Base-by-base conservation (phyloP, 2,329 filamentous ascomycete genomes). In the Magnaporthiopsis rhizophila region DNA sequence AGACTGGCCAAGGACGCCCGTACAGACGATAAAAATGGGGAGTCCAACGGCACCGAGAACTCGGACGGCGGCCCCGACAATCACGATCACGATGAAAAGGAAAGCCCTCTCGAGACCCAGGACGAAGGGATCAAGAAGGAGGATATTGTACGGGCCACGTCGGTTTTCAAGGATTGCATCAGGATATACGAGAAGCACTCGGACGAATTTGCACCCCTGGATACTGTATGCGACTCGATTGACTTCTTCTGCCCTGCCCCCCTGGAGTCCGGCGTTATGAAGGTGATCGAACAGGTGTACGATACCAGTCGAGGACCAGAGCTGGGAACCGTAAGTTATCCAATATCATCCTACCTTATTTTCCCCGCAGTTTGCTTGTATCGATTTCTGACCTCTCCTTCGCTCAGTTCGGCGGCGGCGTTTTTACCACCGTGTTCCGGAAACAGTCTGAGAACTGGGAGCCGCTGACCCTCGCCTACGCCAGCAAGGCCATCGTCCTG, bases 401-500 rank as follows among this genome's bases (percentile, higher is more conserved):
- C n/a, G 34, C 9, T 59, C 30, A 76, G 77, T 79, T 79, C 53
- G 71, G 73, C 13, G 72, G 74, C 0, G 67, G 72, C 0, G 66
- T 86, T 18, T 69, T 87, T 0, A 71, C 77, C 0, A 74, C 70
- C 0, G 73, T 77, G 0, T 86, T 88, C 71, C 78, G 79, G 34
- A 78, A 80, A 45, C 85, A 88, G 65, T 79, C 84, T 0, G 66
- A 69, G 15, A 85, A 83, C 21, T 88, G 86, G 86, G 68, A 74
- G 0, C 60, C 65, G 0, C 69, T 89, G 1, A 77, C 81, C 0
- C 65, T 77, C 0, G 76, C 74, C 0, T 84, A 87, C 65, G 75
- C 85, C 6, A 80, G 79, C 65, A 78, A 82, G 32, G 73, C 81
- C 3, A 81, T 88, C 6, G 62, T 75, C 0, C 65, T 82, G 0